Percentiles rank a stretch among this genome's conserved stretches.
These are phyloP conservation scores for Chalciporus sphaerocephalus DNA, from an alignment of 768 basidiomycete genomes.

Conservation along the genomic window DNA sequence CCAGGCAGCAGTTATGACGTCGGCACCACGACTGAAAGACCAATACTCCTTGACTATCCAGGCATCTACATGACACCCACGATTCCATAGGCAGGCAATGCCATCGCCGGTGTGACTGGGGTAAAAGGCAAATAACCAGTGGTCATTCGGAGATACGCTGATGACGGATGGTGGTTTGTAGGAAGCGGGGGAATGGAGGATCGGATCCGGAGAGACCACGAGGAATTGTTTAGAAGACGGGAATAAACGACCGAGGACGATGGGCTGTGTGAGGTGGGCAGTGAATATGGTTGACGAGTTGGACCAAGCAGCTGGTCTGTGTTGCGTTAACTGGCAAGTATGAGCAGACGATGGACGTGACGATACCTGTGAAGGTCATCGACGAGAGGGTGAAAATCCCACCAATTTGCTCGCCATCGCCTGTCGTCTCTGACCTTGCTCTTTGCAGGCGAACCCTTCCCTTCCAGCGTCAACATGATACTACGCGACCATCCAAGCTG, in stretches of 20 bases:
- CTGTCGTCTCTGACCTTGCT: constrained; percentile 50
- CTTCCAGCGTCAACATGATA: constrained; percentile 27
- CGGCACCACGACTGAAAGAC: constrained; percentile 46
- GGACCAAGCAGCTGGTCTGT: constrained; percentile 71
- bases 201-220: constrained; percentile 49
- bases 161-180: constrained; percentile 64
- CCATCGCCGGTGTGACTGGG: constrained; percentile 56
- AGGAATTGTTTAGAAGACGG: constrained; percentile 65
- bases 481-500: background rate
- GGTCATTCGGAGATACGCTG: constrained; percentile 52
- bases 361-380: constrained; percentile 54
- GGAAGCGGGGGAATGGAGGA: constrained; percentile 41
- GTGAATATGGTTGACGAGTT: constrained; percentile 64
- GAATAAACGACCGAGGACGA: constrained; percentile 60
- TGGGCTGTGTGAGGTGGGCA: constrained; percentile 58
- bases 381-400: constrained; percentile 62
- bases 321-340: background rate
- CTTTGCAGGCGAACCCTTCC: constrained; percentile 41
- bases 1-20: constrained; percentile 62
- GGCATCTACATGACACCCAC: constrained; percentile 52
- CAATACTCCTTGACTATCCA: constrained; percentile 61
- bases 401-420: constrained; percentile 66
- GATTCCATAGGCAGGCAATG: constrained; percentile 62
- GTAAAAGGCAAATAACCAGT: constrained; percentile 73
- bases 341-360: background rate